Evolutionary conservation across 164 flowering plant species (phyloP).

Genomic region (Chimonanthus praecox): DNA sequence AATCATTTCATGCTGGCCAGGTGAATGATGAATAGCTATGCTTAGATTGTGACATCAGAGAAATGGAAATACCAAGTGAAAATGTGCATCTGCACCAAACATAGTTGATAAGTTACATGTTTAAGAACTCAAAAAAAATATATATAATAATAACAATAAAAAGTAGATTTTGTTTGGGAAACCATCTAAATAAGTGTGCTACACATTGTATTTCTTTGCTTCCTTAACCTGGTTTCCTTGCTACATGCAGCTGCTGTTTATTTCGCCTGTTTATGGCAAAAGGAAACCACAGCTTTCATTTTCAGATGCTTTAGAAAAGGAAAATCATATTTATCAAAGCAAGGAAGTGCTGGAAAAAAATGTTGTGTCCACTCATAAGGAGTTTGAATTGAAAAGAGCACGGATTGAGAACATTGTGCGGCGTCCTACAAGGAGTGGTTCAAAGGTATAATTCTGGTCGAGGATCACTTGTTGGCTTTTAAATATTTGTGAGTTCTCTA

Average conservation of each 20-base stretch:
- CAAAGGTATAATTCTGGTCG: constrained; percentile 50
- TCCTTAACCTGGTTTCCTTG: neutral
- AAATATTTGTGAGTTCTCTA: neutral
- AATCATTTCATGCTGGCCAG: neutral
- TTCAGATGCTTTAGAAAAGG: constrained; percentile 32
- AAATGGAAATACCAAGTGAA: neutral
- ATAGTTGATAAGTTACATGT: neutral
- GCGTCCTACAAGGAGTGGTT: constrained; percentile 54
- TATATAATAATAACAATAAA: neutral
- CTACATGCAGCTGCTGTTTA: constrained; percentile 59
- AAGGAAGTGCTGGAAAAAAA: constrained; percentile 22
- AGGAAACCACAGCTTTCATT: constrained; percentile 31
- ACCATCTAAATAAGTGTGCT: neutral
- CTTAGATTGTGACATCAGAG: neutral
- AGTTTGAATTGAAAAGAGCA: constrained; percentile 29
- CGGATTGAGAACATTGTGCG: constrained; percentile 45
- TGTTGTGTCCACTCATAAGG: constrained; percentile 13
- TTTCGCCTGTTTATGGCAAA: constrained; percentile 59
- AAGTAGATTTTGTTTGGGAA: neutral
- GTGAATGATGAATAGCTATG: neutral
- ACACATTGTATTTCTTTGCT: neutral
- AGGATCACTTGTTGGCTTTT: neutral
- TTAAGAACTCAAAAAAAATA: neutral
- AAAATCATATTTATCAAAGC: constrained; percentile 15
- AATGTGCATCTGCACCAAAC: neutral